Percentiles rank a stretch among this genome's conserved stretches.
phyloP scores from a whole-genome alignment of 2,329 filamentous ascomycete species.

The Penicillium sp. region DNA sequence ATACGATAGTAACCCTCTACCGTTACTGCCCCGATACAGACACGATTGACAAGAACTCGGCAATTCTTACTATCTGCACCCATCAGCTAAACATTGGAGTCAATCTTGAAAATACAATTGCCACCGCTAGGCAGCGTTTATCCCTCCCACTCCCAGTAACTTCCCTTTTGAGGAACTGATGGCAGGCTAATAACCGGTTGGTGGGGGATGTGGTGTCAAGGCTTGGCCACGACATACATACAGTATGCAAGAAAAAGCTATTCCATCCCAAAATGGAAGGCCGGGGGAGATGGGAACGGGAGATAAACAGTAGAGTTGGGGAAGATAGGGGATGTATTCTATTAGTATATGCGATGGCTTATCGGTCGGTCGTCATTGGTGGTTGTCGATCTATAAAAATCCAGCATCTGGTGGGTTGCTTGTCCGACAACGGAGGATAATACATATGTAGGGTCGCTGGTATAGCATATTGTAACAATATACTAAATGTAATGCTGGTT shows the following conservation, averaged over 20 bases:
- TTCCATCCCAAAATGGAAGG: constrained; percentile 19
- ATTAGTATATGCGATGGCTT: not conserved
- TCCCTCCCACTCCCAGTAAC: not conserved
- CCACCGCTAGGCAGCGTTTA: not conserved
- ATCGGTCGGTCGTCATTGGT: constrained; percentile 7
- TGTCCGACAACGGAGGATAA: not conserved
- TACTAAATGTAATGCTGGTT: not conserved
- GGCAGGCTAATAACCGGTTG: not conserved
- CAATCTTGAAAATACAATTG: not conserved
- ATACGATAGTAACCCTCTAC: not conserved
- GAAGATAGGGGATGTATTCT: not conserved
- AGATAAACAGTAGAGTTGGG: constrained; percentile 8
- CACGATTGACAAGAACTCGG: not conserved
- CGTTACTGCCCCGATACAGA: not conserved
- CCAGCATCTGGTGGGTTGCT: too few relatives aligned
- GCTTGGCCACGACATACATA: not conserved
- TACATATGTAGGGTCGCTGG: not conserved
- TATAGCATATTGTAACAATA: not conserved
- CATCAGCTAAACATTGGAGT: not conserved
- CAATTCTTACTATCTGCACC: not conserved
- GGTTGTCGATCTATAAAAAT: not conserved
- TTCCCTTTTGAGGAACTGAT: not conserved
- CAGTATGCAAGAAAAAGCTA: not conserved
- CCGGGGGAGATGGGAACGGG: constrained; percentile 5
- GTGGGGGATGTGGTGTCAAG: not conserved